Percentiles rank a stretch among this genome's conserved stretches.
Conservation (phyloP, 1,284 basidiomycete species). For the Pseudomicrostroma phylloplanum region DNA sequence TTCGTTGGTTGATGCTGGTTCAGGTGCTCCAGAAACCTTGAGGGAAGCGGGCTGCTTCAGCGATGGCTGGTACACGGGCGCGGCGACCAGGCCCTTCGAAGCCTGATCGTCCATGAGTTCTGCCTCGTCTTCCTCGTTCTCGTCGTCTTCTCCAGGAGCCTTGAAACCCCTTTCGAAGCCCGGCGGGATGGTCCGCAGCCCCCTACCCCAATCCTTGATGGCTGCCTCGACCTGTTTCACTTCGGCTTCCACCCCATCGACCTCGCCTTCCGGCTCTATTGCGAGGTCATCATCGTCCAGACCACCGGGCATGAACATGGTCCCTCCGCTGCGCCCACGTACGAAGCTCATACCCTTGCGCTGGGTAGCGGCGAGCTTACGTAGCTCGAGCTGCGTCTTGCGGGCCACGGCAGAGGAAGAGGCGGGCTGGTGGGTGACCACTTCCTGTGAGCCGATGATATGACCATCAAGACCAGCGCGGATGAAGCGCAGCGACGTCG, state of each 20-base stretch:
- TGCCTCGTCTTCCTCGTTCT: slow-evolving; percentile 52
- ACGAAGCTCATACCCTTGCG: slow-evolving; percentile 17
- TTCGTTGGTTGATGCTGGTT: not conserved
- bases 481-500: slow-evolving; percentile 39
- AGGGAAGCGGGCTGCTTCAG: slow-evolving; percentile 11
- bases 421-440: slow-evolving; percentile 16
- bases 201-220: slow-evolving; percentile 12
- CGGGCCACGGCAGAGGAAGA: slow-evolving; percentile 24
- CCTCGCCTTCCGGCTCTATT: slow-evolving; percentile 32
- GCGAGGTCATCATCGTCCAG: slow-evolving; percentile 55
- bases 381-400: slow-evolving; percentile 21
- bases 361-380: slow-evolving; percentile 17
- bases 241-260: slow-evolving; percentile 22
- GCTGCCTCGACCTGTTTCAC: slow-evolving; percentile 12
- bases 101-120: slow-evolving; percentile 26
- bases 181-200: slow-evolving; percentile 52
- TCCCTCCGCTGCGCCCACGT: slow-evolving; percentile 19
- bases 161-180: slow-evolving; percentile 58
- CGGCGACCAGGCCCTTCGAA: slow-evolving; percentile 21
- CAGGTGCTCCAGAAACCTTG: slow-evolving; percentile 6
- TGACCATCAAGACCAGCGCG: slow-evolving; percentile 43
- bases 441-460: slow-evolving; percentile 33
- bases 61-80: slow-evolving; percentile 25
- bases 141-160: slow-evolving; percentile 52
- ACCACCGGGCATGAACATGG: slow-evolving; percentile 26